Evolutionary conservation across 805 yeast species (phyloP).

Genomic region (Priceomyces castillae): DNA sequence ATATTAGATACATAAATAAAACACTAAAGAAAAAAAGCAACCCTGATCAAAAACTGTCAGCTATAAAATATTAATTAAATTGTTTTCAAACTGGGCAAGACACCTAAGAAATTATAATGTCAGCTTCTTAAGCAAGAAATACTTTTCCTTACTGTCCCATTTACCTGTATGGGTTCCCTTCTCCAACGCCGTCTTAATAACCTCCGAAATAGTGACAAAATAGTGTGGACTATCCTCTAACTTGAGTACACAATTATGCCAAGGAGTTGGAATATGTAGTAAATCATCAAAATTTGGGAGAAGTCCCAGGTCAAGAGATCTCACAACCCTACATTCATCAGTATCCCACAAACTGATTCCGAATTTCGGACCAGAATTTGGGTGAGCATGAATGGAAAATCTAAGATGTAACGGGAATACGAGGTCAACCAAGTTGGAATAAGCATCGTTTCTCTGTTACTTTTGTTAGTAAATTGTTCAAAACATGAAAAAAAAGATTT

Average conservation of each 20-base stretch:
- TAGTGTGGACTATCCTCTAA: slow-evolving; percentile 32
- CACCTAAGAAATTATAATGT: neutral
- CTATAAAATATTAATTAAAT: no score
- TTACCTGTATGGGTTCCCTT: slow-evolving; percentile 19
- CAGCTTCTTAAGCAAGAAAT: slow-evolving; percentile 6
- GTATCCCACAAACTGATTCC: slow-evolving; percentile 48
- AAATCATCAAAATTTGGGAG: slow-evolving; percentile 48
- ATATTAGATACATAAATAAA: neutral
- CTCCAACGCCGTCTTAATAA: slow-evolving; percentile 16
- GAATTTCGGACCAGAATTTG: slow-evolving; percentile 57
- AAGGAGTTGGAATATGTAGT: slow-evolving; percentile 64
- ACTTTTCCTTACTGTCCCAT: slow-evolving; percentile 20
- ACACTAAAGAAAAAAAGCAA: neutral
- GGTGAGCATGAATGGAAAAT: slow-evolving; percentile 61
- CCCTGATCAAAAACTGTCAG: no score
- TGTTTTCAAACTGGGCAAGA: no score
- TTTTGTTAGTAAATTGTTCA: slow-evolving; percentile 1
- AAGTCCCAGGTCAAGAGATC: slow-evolving; percentile 39
- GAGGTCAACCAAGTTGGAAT: slow-evolving; percentile 59
- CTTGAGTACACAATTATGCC: slow-evolving; percentile 57
- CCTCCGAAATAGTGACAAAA: slow-evolving; percentile 23
- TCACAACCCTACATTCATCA: slow-evolving; percentile 45
- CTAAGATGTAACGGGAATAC: slow-evolving; percentile 59
- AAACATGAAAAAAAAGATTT: neutral
- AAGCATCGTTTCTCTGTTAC: slow-evolving; percentile 53